Conservation (phyloP, 805 yeast genomes). For the Aciculoconidium aculeatum region DNA sequence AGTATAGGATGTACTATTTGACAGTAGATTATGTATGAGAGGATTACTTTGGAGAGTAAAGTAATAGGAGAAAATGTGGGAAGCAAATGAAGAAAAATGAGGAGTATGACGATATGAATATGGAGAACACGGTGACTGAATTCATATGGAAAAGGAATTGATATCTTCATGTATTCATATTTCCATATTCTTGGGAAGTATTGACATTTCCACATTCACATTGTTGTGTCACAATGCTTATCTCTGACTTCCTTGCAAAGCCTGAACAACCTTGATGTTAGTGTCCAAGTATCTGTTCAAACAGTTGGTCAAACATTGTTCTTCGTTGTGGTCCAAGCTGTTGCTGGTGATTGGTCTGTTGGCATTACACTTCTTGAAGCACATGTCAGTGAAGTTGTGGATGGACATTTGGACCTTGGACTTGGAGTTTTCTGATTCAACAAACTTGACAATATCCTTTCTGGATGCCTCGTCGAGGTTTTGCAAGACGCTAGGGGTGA, state of each 20-base stretch:
- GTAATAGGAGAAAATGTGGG: too few species aligned
- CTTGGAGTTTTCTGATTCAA: conserved; percentile 80
- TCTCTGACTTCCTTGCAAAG: conserved; percentile 31
- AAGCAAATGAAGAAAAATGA: too few species aligned
- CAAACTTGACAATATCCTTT: conserved; percentile 66
- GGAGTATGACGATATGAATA: too few species aligned
- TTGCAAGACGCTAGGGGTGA: conserved; percentile 31
- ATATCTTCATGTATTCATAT: too few species aligned
- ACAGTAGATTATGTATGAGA: too few species aligned
- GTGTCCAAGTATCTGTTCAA: conserved; percentile 83
- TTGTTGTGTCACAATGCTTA: too few species aligned
- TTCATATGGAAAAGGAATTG: too few species aligned
- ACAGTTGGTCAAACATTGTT: conserved; percentile 72
- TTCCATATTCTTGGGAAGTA: too few species aligned
- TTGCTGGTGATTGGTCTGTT: conserved; percentile 38
- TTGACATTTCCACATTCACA: too few species aligned
- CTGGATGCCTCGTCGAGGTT: conserved; percentile 60
- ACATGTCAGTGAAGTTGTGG: conserved; percentile 82
- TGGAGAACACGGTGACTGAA: too few species aligned
- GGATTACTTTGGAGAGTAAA: too few species aligned
- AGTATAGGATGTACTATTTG: background rate
- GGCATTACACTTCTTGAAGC: conserved; percentile 80
- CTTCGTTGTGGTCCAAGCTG: conserved; percentile 53
- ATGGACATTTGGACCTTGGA: conserved; percentile 83
- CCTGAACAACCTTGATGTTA: conserved; percentile 74